Evolutionary conservation across 768 basidiomycete species (phyloP), one percentile per base, ranked within the genome.

Genomic region (Polyporus arcularius): DNA sequence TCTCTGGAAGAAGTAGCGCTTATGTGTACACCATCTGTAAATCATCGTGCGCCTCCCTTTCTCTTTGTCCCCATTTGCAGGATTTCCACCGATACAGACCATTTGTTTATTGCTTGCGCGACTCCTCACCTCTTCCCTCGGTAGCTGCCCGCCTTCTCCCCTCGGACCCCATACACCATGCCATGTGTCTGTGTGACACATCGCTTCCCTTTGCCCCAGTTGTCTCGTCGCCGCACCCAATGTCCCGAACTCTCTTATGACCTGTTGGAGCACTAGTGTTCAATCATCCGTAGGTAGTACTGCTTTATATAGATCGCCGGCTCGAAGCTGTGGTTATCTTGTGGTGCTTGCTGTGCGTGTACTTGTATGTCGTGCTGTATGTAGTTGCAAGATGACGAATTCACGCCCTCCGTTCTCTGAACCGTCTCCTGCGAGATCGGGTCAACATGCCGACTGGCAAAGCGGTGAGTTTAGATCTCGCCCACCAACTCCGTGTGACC

Each of bases 1-100:
- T 9, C 21, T 9, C 4, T 9, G 46, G 28, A 12, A 18, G 26
- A 21, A 26, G 46, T 18, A 18, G 46, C 46, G 46, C 21, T 5
- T 26, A 26, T 15, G 46, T 48, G 46, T 48, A 48, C 46, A 48
- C 46, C 46, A 48, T 48, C 46, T 48, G 46, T 48, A 48, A 48
- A 48, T 6, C 46, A 26, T 28, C 14, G 8, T 21, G 46, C 46
- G 46, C 46, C 11, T 26, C 8, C 3, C 46, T 48, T 26, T 14
- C 9, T 12, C 28, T 9, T 48, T 18, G 14, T 9, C 21, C 7
- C 46, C 46, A 18, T 48, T 47, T n/a, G n/a, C 26, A 11, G 10
- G 16, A 45, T 21, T 45, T 42, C 6, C 41, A 42, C 41, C 45
- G n/a, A 9, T 46, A 18, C 14, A 18, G 26, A 48, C 26, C 7